Evolutionary conservation across 345 rosid genomes (phyloP), one percentile per base, ranked within the genome.

Genomic region (Lepidium aucheri): DNA sequence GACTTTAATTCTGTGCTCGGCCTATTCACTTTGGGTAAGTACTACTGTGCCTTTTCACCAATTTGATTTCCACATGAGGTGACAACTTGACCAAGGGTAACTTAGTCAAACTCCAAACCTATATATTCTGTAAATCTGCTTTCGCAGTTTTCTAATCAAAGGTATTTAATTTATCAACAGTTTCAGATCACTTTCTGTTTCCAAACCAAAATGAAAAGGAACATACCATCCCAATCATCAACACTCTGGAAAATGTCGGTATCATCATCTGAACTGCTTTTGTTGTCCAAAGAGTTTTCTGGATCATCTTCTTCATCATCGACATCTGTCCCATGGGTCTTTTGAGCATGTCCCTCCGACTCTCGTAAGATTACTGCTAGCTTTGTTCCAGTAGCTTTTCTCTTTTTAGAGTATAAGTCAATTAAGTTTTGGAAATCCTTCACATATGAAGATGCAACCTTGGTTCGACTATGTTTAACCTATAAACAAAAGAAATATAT

Each of bases 151-250:
- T 66, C 36, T 30, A 38, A 58, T 13, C 36, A 18, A 58, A 49
- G 26, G 14, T 50, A 30, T 36, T 14, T 4, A 5, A 3, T 45
- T 26, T 6, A 40, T 40, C 36, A 46, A 10, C 17, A 34, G 26
- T 44, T 55, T 35, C 3, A 34, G 55, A 68, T 10, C 52, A 28
- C 5, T 26, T 16, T 59, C 51, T 22, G 8, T 24, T 35, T 38
- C 54, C 60, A 47, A 75, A 57, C 63, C 61, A 33, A 60, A 30
- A 42, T 34, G 34, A 67, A 54, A 71, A 72, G 61, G 66, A 75
- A 36, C 55, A 16, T 85, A 92, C 98, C 98, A 68, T 92, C 96
- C 90, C 89, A 87, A 64, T 92, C 93, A 84, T 87, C 85, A 55
- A 76, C 95, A 50, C 55, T 73, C 68, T 78, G 82, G 52, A 81